Evolutionary conservation across 805 yeast genomes (phyloP).

Genomic region (Candida railenensis): DNA sequence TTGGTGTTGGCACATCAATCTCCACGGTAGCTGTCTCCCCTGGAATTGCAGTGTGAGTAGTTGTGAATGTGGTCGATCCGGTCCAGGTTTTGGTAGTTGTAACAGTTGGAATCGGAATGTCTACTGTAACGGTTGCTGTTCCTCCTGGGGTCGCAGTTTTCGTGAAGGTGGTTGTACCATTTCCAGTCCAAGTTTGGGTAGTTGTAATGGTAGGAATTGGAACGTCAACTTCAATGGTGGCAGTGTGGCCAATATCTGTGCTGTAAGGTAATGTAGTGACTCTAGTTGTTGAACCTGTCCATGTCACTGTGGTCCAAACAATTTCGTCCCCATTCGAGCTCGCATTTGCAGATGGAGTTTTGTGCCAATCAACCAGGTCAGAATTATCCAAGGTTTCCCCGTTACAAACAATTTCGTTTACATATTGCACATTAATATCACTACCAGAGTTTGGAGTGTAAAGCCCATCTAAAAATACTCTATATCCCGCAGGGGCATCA

Average conservation of each 20-base stretch:
- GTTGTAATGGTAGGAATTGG: slow-evolving; percentile 18
- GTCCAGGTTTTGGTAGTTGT: slow-evolving; percentile 13
- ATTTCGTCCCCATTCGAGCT: neutral
- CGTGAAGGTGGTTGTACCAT: slow-evolving; percentile 5
- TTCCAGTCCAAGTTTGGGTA: slow-evolving; percentile 14
- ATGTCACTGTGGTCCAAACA: slow-evolving; percentile 9
- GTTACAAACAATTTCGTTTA: neutral
- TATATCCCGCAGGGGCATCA: slow-evolving; percentile 27
- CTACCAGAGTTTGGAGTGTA: neutral
- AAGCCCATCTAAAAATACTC: slow-evolving; percentile 18
- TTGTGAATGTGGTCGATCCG: slow-evolving; percentile 6
- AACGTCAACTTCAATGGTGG: slow-evolving; percentile 20
- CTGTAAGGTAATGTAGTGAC: slow-evolving; percentile 6
- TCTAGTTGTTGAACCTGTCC: slow-evolving; percentile 10
- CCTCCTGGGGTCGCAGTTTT: slow-evolving; percentile 7
- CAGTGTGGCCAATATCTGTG: slow-evolving; percentile 14
- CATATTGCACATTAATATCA: neutral
- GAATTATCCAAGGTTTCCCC: slow-evolving; percentile 1
- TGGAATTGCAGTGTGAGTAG: slow-evolving; percentile 9
- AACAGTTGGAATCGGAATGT: slow-evolving; percentile 12
- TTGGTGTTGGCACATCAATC: slow-evolving; percentile 16
- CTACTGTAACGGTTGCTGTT: slow-evolving; percentile 10
- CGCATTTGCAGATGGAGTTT: neutral
- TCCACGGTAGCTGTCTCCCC: slow-evolving; percentile 11
- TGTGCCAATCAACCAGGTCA: neutral